Evolutionary conservation across 768 basidiomycete species (phyloP).

Genomic region (Lentinula aciculospora): DNA sequence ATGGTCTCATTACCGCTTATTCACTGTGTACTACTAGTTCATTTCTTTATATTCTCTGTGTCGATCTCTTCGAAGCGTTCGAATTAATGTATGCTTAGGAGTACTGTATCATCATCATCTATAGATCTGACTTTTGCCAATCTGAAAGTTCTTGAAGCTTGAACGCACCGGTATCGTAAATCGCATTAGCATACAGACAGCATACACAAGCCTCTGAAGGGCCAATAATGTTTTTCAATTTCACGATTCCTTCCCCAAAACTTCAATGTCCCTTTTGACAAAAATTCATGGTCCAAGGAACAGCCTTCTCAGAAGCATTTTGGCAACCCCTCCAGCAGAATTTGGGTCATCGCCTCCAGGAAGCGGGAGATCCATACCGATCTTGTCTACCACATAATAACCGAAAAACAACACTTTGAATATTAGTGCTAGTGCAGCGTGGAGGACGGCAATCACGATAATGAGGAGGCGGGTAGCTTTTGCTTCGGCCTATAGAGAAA

Average conservation of each 20-base stretch:
- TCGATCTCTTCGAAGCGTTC: no score
- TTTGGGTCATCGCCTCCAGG: constrained; percentile 33
- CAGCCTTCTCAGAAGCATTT: constrained; percentile 1
- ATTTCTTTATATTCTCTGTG: neutral
- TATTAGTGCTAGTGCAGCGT: constrained; percentile 74
- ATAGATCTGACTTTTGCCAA: neutral
- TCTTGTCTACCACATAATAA: constrained; percentile 42
- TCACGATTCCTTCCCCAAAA: no score
- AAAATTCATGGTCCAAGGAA: neutral
- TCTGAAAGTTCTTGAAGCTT: no score
- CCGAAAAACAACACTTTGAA: constrained; percentile 76
- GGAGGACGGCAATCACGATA: constrained; percentile 66
- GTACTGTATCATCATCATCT: neutral
- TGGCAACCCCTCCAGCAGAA: constrained; percentile 10
- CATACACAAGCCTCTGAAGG: no score
- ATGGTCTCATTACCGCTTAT: neutral
- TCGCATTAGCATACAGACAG: no score
- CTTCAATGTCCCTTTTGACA: no score
- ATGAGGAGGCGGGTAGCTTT: constrained; percentile 83
- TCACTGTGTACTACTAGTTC: neutral
- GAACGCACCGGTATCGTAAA: no score
- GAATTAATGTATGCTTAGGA: neutral
- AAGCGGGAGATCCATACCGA: constrained; percentile 33
- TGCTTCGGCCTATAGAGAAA: constrained; percentile 62
- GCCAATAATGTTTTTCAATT: no score